A percentile compares a stretch with the other conserved stretches of the same genome.
These are phyloP conservation scores for Cryptosporidium xiaoi DNA, from an alignment of 169 alveolate species.

Conservation along the genomic window DNA sequence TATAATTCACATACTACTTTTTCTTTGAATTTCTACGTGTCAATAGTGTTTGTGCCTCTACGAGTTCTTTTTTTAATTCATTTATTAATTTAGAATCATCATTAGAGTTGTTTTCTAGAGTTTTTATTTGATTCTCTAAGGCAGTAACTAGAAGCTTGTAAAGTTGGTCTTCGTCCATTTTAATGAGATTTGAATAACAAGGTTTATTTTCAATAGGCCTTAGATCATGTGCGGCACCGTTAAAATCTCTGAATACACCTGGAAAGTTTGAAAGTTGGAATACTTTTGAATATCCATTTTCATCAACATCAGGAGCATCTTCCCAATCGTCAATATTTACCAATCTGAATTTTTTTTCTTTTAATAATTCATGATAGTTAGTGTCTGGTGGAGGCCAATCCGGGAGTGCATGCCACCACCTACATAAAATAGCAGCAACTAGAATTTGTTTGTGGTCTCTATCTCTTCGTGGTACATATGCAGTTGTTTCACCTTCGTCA, in stretches of 20 bases:
- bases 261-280: slow-evolving; percentile 87
- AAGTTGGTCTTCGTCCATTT: slow-evolving; percentile 79
- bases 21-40: slow-evolving; percentile 26
- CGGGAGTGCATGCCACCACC: slow-evolving; percentile 95
- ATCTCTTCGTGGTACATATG: slow-evolving; percentile 70
- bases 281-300: slow-evolving; percentile 87
- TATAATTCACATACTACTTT: slow-evolving; percentile 8
- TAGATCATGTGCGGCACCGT: slow-evolving; percentile 90
- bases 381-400: slow-evolving; percentile 93
- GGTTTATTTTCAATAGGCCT: slow-evolving; percentile 92
- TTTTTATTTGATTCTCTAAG: slow-evolving; percentile 81
- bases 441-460: slow-evolving; percentile 65
- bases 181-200: slow-evolving; percentile 83
- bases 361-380: slow-evolving; percentile 82
- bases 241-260: slow-evolving; percentile 89
- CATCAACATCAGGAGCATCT: slow-evolving; percentile 88
- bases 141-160: slow-evolving; percentile 82
- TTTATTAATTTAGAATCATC: slow-evolving; percentile 70
- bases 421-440: slow-evolving; percentile 72
- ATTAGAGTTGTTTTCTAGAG: slow-evolving; percentile 75
- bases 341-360: slow-evolving; percentile 83
- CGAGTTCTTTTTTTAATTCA: slow-evolving; percentile 49
- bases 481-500: slow-evolving; percentile 40
- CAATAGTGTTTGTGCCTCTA: slow-evolving; percentile 52
- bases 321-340: slow-evolving; percentile 89